Base-by-base conservation (phyloP, 805 yeast species). In the Saccharomycopsis fibuligera region DNA sequence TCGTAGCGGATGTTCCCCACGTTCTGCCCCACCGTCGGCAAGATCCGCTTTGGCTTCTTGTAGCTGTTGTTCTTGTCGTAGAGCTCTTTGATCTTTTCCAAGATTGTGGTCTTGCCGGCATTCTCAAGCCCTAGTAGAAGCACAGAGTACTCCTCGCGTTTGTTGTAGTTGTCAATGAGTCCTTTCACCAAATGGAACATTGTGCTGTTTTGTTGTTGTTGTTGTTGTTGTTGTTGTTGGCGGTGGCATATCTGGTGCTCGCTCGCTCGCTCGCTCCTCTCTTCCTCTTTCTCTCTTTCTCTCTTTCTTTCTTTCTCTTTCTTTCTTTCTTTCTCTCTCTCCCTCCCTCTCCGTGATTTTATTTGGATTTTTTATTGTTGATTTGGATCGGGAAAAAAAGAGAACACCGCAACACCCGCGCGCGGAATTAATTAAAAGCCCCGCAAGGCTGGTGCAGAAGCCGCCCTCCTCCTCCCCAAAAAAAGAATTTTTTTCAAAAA, bases 21-120 rank as follows among this genome's bases (percentile, higher is more conserved):
- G 62, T 93, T 93, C 62, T 93, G 99, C 3, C 99, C 99, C 41
- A 91, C 95, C 0, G 99, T 91, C 1, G 99, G 97, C 25, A 85
- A 70, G 16, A 89, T 88, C 50, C 87, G 70, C 21, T 79, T 70
- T 2, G 76, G 74, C 37, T 44, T 50, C 40, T 53, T 51, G 46
- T 66, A 68, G 47, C 71, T 75, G 27, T 75, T 70, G 39, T 66
- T 69, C 43, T 72, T 65, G 27, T 71, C 68, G 58, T 75, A 81
- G 41, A 72, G 63, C 39, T 73, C 70, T 59, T 85, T 85, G 33
- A 83, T 65, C 54, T 80, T 75, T 61, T 84, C 93, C 22, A 83
- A 62, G 50, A 83, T 74, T 0, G 91, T 85, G 12, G 98, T 93
- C 63, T 91, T 91, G 1, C 99, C 99, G 0, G 98, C 96, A 68